phyloP scores from a whole-genome alignment of 1,284 basidiomycete genomes.

The Apiotrichum akiyoshidainum region DNA sequence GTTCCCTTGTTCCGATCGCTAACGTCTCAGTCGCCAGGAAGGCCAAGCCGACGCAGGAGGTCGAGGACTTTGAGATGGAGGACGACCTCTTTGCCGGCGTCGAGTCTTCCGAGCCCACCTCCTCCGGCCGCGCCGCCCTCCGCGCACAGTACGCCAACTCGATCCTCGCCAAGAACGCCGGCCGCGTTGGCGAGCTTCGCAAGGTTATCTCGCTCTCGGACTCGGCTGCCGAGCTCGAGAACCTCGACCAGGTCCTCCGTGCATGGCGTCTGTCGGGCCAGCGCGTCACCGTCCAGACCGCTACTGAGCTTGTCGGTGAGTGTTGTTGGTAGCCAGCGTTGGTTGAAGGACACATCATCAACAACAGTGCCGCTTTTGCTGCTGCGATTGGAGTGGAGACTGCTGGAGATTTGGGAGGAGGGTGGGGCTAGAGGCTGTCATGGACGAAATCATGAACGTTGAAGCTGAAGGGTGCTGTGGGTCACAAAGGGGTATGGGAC shows the following conservation, averaged over 20 bases:
- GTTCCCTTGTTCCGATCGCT: not conserved
- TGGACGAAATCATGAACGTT: no score
- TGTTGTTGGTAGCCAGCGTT: no score
- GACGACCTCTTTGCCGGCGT: conserved; percentile 18
- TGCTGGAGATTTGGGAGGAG: no score
- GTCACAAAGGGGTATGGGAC: no score
- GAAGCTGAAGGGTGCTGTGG: no score
- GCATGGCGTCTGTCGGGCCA: conserved; percentile 18
- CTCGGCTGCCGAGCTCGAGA: conserved; percentile 17
- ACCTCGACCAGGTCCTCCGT: conserved; percentile 13
- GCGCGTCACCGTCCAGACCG: conserved; percentile 19
- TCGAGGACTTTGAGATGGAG: conserved; percentile 10
- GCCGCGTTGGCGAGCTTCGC: conserved; percentile 18
- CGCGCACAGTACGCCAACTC: conserved; percentile 5
- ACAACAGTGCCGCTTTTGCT: no score
- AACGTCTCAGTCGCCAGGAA: conserved; percentile 7
- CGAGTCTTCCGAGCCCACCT: not conserved
- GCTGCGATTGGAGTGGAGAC: no score
- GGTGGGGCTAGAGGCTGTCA: no score
- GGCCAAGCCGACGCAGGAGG: conserved; percentile 12
- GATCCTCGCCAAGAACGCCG: conserved; percentile 9
- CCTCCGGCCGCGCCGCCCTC: conserved; percentile 7
- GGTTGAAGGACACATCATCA: no score
- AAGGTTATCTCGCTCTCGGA: conserved; percentile 23
- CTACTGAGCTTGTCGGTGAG: conserved; percentile 23